Percentiles rank a stretch among this genome's conserved stretches.
Conservation (phyloP, 176 grass and related monocot genomes). For the Oryza australiensis region DNA sequence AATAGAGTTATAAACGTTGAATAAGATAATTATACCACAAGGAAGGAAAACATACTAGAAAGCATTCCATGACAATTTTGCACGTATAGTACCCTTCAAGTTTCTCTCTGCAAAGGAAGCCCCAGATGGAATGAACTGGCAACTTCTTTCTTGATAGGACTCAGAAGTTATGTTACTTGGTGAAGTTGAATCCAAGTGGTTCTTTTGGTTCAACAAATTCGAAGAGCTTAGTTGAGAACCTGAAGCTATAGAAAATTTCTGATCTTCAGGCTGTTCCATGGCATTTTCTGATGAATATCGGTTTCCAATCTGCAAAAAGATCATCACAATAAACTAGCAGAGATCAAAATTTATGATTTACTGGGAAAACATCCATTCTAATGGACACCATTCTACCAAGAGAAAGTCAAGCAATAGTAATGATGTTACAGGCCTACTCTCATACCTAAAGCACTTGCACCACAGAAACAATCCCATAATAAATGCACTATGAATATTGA, state of each 20-base stretch:
- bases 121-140: slow-evolving; percentile 43
- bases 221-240: slow-evolving; percentile 45
- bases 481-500: slow-evolving; percentile 19
- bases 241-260: slow-evolving; percentile 47
- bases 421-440: not conserved
- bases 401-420: not conserved
- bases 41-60: slow-evolving; percentile 25
- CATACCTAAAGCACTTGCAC: not conserved
- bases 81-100: slow-evolving; percentile 44
- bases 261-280: slow-evolving; percentile 46
- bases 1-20: slow-evolving; percentile 5
- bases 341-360: slow-evolving; percentile 4
- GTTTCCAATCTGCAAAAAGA: slow-evolving; percentile 55
- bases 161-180: slow-evolving; percentile 72
- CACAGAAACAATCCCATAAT: not conserved
- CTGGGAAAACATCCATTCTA: not conserved
- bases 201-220: slow-evolving; percentile 47
- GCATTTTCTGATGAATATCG: slow-evolving; percentile 48
- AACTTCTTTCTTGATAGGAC: slow-evolving; percentile 49
- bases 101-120: slow-evolving; percentile 47
- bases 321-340: slow-evolving; percentile 22
- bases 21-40: slow-evolving; percentile 23
- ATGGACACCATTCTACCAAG: slow-evolving; percentile 11
- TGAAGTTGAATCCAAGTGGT: slow-evolving; percentile 55
- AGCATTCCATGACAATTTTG: not conserved